Evolutionary conservation across 192 early-diverging fungal species (phyloP).

Genomic region (Radiomyces spectabilis): DNA sequence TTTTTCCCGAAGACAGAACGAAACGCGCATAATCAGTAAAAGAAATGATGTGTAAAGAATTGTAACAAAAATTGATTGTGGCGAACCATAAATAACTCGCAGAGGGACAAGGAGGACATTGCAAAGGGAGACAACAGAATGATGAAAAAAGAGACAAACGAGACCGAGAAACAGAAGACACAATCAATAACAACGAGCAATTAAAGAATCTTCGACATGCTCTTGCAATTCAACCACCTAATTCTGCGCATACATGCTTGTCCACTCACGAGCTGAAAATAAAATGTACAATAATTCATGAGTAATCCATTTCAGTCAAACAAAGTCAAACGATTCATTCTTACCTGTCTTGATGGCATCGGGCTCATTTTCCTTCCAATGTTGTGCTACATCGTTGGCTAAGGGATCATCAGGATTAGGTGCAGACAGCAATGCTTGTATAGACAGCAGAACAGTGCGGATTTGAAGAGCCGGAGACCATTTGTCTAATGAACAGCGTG

Average conservation of each 20-base stretch:
- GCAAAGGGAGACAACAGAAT: too few relatives aligned
- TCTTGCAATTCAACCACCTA: background rate
- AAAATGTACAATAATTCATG: background rate
- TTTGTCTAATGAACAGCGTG: constrained; percentile 60
- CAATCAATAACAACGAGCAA: background rate
- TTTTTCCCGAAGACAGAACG: too few relatives aligned
- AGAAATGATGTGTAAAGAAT: too few relatives aligned
- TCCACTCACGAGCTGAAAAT: constrained; percentile 15
- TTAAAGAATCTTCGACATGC: background rate
- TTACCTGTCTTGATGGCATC: constrained; percentile 77
- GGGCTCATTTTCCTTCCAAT: constrained; percentile 97
- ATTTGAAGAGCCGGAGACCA: constrained; percentile 99
- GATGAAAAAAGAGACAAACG: background rate
- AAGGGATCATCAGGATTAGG: constrained; percentile 98
- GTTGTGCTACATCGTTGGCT: constrained; percentile 96
- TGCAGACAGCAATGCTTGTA: constrained; percentile 93
- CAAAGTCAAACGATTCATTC: background rate
- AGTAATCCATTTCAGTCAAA: background rate
- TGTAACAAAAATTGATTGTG: too few relatives aligned
- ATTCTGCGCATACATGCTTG: constrained; percentile 14
- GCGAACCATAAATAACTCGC: too few relatives aligned
- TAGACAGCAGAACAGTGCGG: constrained; percentile 93
- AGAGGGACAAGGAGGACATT: too few relatives aligned
- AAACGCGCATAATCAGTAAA: too few relatives aligned
- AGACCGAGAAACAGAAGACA: background rate